phyloP scores from a whole-genome alignment of 2,329 filamentous ascomycete genomes.

The Zymoseptoria pseudotritici region DNA sequence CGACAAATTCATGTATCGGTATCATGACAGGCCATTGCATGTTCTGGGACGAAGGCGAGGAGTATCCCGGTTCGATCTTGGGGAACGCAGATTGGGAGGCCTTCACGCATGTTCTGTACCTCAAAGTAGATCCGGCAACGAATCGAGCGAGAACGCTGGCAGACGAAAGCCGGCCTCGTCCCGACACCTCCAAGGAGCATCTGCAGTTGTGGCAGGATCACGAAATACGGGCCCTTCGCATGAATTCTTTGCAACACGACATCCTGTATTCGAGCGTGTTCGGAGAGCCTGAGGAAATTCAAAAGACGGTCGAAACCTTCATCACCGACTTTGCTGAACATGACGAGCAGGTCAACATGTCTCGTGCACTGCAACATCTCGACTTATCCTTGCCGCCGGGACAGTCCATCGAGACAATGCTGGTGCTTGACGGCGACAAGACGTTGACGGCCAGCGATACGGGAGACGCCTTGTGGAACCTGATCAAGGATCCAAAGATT shows the following conservation, averaged over 20 bases:
- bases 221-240: conserved; percentile 40
- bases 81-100: conserved; percentile 41
- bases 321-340: not conserved
- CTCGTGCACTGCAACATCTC: conserved; percentile 27
- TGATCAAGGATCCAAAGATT: conserved; percentile 35
- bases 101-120: conserved; percentile 54
- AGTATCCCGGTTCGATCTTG: conserved; percentile 26
- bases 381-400: conserved; percentile 27
- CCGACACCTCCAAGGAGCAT: conserved; percentile 28
- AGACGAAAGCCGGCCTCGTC: conserved; percentile 30
- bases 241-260: conserved; percentile 37
- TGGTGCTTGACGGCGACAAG: conserved; percentile 54
- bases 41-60: conserved; percentile 42
- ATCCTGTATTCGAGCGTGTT: conserved; percentile 42
- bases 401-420: conserved; percentile 34
- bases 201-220: conserved; percentile 42
- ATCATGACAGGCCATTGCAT: conserved; percentile 51
- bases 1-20: conserved; percentile 28
- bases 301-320: not conserved
- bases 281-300: not conserved
- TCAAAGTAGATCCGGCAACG: conserved; percentile 37
- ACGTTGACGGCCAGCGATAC: conserved; percentile 49
- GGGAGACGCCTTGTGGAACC: conserved; percentile 48
- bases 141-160: conserved; percentile 23
- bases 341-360: conserved; percentile 30